These are phyloP conservation scores for Aspergillus haitiensis DNA, from an alignment of 495 filamentous ascomycete genomes.

Conservation along the genomic window DNA sequence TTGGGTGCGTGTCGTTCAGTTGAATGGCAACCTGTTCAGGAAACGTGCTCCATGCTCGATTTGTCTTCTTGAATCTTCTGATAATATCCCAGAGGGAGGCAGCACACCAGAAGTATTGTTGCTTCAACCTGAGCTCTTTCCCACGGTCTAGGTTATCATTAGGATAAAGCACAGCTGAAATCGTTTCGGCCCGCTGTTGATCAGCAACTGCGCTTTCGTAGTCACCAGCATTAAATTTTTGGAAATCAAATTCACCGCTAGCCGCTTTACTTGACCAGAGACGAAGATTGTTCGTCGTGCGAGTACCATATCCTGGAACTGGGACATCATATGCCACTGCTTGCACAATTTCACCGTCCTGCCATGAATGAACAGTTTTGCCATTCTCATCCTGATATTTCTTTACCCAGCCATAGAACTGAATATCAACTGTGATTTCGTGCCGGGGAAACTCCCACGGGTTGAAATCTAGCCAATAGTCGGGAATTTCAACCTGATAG, in stretches of 20 bases:
- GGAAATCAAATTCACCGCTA: slow-evolving; percentile 97
- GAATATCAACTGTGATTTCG: slow-evolving; percentile 91
- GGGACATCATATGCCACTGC: slow-evolving; percentile 96
- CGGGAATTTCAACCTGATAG: slow-evolving; percentile 95
- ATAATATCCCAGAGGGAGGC: slow-evolving; percentile 95
- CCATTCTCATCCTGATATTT: slow-evolving; percentile 74
- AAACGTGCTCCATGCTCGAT: slow-evolving; percentile 87
- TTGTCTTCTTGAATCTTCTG: slow-evolving; percentile 95
- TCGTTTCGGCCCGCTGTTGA: slow-evolving; percentile 94
- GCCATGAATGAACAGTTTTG: slow-evolving; percentile 72
- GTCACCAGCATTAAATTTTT: slow-evolving; percentile 98
- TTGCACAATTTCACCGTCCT: slow-evolving; percentile 88
- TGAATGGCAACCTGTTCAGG: slow-evolving; percentile 95
- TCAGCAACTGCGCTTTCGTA: slow-evolving; percentile 97
- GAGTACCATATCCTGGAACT: slow-evolving; percentile 84
- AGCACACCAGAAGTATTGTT: slow-evolving; percentile 99
- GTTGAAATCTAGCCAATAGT: slow-evolving; percentile 99
- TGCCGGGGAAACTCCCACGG: slow-evolving; percentile 98
- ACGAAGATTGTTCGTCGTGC: slow-evolving; percentile 93
- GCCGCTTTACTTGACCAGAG: slow-evolving; percentile 97
- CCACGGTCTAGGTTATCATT: slow-evolving; percentile 96
- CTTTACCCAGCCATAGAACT: slow-evolving; percentile 85
- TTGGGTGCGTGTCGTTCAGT: slow-evolving; percentile 96
- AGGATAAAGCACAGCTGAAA: slow-evolving; percentile 94
- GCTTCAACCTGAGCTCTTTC: slow-evolving; percentile 96